Conservation (phyloP, 2,329 filamentous ascomycete genomes). For the Parastagonospora avenae region DNA sequence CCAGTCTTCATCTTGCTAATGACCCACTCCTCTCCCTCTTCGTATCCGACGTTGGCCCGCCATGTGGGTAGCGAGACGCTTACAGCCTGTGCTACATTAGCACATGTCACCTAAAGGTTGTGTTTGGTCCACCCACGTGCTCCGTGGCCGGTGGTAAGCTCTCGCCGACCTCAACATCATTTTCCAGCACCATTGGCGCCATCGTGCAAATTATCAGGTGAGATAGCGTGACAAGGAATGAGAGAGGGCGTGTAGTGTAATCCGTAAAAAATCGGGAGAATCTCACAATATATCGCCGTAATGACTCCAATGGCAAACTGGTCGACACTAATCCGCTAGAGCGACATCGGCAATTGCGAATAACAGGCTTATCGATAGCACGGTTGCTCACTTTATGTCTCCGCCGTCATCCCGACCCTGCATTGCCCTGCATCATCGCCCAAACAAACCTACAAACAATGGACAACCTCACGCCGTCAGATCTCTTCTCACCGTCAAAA, state of each 20-base stretch:
- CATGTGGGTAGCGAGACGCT: slow-evolving; percentile 96
- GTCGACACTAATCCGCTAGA: background rate
- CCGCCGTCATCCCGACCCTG: background rate
- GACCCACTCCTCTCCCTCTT: slow-evolving; percentile 91
- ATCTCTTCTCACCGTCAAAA: slow-evolving; percentile 66
- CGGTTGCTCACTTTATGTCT: slow-evolving; percentile 12
- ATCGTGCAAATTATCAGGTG: slow-evolving; percentile 15
- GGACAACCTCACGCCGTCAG: slow-evolving; percentile 46
- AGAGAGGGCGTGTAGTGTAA: background rate
- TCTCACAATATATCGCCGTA: slow-evolving; percentile 7
- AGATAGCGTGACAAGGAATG: background rate
- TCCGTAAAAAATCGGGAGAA: slow-evolving; percentile 4
- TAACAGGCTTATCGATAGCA: slow-evolving; percentile 44
- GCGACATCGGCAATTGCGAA: slow-evolving; percentile 38
- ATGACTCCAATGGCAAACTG: slow-evolving; percentile 17
- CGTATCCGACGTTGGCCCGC: slow-evolving; percentile 88
- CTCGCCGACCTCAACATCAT: slow-evolving; percentile 46
- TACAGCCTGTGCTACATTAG: slow-evolving; percentile 69
- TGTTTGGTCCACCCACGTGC: slow-evolving; percentile 42
- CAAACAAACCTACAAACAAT: slow-evolving; percentile 19
- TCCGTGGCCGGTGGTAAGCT: slow-evolving; percentile 46
- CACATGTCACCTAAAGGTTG: background rate
- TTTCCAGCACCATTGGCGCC: slow-evolving; percentile 35
- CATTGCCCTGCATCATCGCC: background rate
- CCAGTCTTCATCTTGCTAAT: slow-evolving; percentile 82